Conservation (phyloP, 768 basidiomycete genomes). For the Galerina marginata region DNA sequence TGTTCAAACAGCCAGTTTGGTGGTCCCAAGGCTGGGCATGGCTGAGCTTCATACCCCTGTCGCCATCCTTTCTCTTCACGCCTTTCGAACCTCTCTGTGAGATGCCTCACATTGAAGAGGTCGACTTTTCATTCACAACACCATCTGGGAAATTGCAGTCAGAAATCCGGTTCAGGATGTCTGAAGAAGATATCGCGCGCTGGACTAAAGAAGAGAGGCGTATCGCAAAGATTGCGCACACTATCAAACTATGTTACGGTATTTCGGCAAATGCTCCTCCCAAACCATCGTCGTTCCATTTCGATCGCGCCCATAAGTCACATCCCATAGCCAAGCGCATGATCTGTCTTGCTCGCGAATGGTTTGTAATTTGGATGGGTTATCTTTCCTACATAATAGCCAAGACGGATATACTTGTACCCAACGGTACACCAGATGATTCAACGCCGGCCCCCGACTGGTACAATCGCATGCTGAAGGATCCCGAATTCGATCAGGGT, state of each 20-base stretch:
- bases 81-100: constrained; percentile 9
- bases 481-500: background rate
- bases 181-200: background rate
- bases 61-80: constrained; percentile 1
- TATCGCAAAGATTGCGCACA: background rate
- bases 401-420: background rate
- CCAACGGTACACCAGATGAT: too few species aligned
- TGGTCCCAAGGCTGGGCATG: constrained; percentile 10
- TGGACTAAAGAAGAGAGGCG: constrained; percentile 1
- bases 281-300: constrained; percentile 6
- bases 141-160: background rate
- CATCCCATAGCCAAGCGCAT: constrained; percentile 3
- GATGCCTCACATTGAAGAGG: constrained; percentile 2
- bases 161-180: constrained; percentile 2
- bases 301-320: constrained; percentile 5
- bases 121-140: too few species aligned
- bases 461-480: background rate
- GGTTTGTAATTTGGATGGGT: constrained; percentile 20
- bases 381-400: constrained; percentile 7
- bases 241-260: background rate
- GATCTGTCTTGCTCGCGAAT: constrained; percentile 2
- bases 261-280: constrained; percentile 2
- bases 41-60: constrained; percentile 12
- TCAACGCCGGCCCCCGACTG: too few species aligned
- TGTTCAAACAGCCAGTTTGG: constrained; percentile 13